A percentile compares a stretch with the other conserved stretches of the same genome.
Conservation (phyloP, 2,329 filamentous ascomycete genomes). For the Xylariales sp. region DNA sequence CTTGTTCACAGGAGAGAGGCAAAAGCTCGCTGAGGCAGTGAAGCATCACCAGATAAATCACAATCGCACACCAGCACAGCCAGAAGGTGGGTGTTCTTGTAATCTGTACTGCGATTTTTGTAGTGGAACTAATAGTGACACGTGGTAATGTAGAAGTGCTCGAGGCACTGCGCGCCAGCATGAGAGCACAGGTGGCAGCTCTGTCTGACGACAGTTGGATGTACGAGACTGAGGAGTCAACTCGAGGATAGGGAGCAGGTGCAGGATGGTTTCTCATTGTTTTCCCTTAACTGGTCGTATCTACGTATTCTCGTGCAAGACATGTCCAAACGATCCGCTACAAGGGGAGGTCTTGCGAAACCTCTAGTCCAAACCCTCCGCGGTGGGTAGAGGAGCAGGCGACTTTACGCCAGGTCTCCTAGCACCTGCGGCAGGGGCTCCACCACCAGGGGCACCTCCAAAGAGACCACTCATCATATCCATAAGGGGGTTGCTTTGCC, state of each 20-base stretch:
- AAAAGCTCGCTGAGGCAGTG: conserved; percentile 56
- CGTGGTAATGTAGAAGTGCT: conserved; percentile 53
- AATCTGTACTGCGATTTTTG: neutral
- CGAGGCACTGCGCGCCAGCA: conserved; percentile 63
- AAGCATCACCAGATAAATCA: conserved; percentile 56
- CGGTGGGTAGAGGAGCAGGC: conserved; percentile 45
- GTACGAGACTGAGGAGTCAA: conserved; percentile 67
- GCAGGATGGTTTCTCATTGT: neutral
- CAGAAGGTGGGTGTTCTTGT: conserved; percentile 50
- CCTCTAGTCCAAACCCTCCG: conserved; percentile 56
- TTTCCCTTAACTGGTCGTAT: conserved; percentile 1
- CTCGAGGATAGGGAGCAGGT: conserved; percentile 27
- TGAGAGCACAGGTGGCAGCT: conserved; percentile 67
- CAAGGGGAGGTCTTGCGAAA: too few relatives aligned
- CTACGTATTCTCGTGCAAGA: conserved; percentile 1
- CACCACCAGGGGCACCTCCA: conserved; percentile 64
- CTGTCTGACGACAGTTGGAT: conserved; percentile 87
- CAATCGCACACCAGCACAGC: conserved; percentile 53
- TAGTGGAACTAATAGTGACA: neutral
- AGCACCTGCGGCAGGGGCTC: conserved; percentile 29
- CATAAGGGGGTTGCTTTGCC: conserved; percentile 86
- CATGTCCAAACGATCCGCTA: too few relatives aligned
- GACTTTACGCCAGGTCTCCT: conserved; percentile 39
- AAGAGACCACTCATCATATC: conserved; percentile 99
- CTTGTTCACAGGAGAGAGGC: conserved; percentile 46